phyloP scores from a whole-genome alignment of 768 basidiomycete genomes.

The Antrodiella citrinella region DNA sequence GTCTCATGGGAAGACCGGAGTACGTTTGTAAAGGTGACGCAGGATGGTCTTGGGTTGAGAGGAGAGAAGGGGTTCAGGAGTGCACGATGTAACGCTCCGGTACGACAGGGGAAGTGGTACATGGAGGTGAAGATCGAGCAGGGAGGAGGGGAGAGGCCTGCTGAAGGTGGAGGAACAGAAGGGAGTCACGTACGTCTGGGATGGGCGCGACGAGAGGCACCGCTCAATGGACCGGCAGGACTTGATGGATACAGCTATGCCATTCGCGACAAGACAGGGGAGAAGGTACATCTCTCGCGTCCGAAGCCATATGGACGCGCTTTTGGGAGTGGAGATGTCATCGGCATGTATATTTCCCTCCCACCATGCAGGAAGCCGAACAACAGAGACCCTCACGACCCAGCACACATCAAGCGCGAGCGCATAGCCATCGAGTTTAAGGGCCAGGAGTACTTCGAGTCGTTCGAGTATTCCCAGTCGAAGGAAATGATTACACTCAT shows the following conservation, averaged over 20 bases:
- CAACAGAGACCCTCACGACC: slow-evolving; percentile 62
- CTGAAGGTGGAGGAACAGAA: slow-evolving; percentile 43
- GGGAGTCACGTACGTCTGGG: slow-evolving; percentile 86
- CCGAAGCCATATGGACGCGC: slow-evolving; percentile 68
- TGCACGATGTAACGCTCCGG: slow-evolving; percentile 81
- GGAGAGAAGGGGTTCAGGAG: slow-evolving; percentile 90
- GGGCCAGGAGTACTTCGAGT: slow-evolving; percentile 96
- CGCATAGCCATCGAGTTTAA: slow-evolving; percentile 93
- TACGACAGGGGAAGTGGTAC: slow-evolving; percentile 90
- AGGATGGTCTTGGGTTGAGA: slow-evolving; percentile 65
- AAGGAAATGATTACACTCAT: slow-evolving; percentile 92
- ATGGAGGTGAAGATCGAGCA: slow-evolving; percentile 80
- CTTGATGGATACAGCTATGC: slow-evolving; percentile 93
- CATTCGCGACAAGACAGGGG: slow-evolving; percentile 84
- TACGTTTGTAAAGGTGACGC: slow-evolving; percentile 68
- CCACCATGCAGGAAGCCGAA: slow-evolving; percentile 60
- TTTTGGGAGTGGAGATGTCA: slow-evolving; percentile 77
- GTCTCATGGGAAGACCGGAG: slow-evolving; percentile 91
- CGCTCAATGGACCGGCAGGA: slow-evolving; percentile 89
- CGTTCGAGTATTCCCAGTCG: slow-evolving; percentile 75
- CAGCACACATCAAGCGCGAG: slow-evolving; percentile 77
- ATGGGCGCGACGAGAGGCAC: slow-evolving; percentile 87
- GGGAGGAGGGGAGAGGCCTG: slow-evolving; percentile 55
- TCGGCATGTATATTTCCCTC: slow-evolving; percentile 90
- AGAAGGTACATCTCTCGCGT: slow-evolving; percentile 81